Evolutionary conservation across 192 early-diverging fungal species (phyloP), one percentile per base, ranked within the genome.

Genomic region (Coemansia sp.): DNA sequence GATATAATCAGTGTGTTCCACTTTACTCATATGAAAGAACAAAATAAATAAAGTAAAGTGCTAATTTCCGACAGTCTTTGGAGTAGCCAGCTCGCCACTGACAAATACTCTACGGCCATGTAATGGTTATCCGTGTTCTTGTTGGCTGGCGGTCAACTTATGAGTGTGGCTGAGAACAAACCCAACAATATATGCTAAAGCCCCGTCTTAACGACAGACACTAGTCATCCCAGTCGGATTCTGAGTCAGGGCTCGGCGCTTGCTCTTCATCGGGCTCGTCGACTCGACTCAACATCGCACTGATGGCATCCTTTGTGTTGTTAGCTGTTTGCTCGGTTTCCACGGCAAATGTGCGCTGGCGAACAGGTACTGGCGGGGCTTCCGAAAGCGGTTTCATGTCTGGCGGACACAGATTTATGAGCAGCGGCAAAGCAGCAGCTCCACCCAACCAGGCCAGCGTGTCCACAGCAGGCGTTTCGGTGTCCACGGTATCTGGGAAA

Each of bases 401-500:
- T 47, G 55, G 64, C 12, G 84, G 86, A 27, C 76, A 78, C 59
- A 85, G 69, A 32, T 68, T 58, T 20, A 66, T 61, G 13, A 49
- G 13, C 14, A 11, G 32, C 1, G 75, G 75, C 20, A 16, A 11
- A 14, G 70, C 59, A 23, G 22, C 20, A 12, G 60, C 43, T 3
- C 75, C 75, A 37, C 14, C 56, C 7, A 89, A 74, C 90, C 92
- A 95, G 3, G 75, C 81, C 0, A 45, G 61, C 1, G 85, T 75
- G n/a, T 73, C 65, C 27, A 89, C 54, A 1, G 73, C 53, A 0
- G 90, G 62, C 2, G 73, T 71, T 52, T 81, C 79, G 13, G 78
- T 61, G 64, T 91, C 90, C 1, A 64, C 54, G 1, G 92, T 93
- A 26, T 74, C 83, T 0, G 88, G 80, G 74, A 85, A 97, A 16